Percentiles rank a stretch among this genome's conserved stretches.
Conservation (phyloP, 768 basidiomycete species). For the Dioszegia hungarica region DNA sequence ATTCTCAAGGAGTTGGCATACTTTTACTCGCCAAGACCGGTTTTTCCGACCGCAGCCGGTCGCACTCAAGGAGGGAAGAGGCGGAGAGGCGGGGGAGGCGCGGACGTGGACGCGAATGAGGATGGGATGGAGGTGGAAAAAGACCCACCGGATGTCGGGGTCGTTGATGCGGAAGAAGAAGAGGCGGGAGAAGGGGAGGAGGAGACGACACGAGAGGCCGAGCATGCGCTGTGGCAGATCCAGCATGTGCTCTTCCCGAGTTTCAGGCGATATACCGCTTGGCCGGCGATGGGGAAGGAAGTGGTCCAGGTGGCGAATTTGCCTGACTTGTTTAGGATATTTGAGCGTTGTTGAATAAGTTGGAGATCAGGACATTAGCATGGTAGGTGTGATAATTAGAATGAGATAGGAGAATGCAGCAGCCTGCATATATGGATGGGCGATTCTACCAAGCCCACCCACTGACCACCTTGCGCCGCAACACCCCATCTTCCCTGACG, state of each 20-base stretch:
- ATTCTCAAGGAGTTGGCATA: slow-evolving; percentile 85
- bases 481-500: slow-evolving; percentile 62
- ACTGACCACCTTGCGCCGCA: slow-evolving; percentile 43
- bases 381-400: too few relatives aligned
- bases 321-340: slow-evolving; percentile 88
- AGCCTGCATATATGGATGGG: background rate
- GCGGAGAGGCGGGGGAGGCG: background rate
- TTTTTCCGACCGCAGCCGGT: background rate
- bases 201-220: slow-evolving; percentile 34
- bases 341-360: slow-evolving; percentile 72
- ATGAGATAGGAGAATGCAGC: too few relatives aligned
- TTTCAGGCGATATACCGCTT: slow-evolving; percentile 67
- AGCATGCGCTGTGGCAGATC: slow-evolving; percentile 70
- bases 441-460: slow-evolving; percentile 46
- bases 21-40: slow-evolving; percentile 72
- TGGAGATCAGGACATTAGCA: too few relatives aligned
- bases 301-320: slow-evolving; percentile 84
- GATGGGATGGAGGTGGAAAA: background rate
- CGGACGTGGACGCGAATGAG: background rate
- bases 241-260: slow-evolving; percentile 87
- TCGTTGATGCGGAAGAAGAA: background rate
- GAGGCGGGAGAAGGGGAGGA: slow-evolving; percentile 25
- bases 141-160: slow-evolving; percentile 12
- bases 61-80: background rate
- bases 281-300: slow-evolving; percentile 65